Percentiles rank a stretch among this genome's conserved stretches.
These are phyloP conservation scores for Ceratobasidium sp. DNA, from an alignment of 1,284 basidiomycete species.

Conservation along the genomic window DNA sequence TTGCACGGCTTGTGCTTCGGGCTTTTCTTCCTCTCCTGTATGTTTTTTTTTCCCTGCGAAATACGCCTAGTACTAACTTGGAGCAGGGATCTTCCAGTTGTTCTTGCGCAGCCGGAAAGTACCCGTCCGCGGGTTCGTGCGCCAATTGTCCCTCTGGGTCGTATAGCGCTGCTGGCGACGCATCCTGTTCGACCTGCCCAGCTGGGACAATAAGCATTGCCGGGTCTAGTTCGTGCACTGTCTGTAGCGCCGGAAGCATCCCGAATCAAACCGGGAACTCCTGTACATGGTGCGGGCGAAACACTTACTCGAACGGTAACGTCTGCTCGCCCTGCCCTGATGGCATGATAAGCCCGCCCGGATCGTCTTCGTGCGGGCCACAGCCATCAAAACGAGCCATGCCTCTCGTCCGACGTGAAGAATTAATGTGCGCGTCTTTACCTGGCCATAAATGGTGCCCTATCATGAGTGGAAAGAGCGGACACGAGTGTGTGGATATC, in stretches of 20 bases:
- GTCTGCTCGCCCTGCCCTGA: not conserved
- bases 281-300: not conserved
- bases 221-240: not conserved
- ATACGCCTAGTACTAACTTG: not conserved
- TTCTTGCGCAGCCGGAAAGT: constrained; percentile 8
- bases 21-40: constrained; percentile 1
- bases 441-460: not conserved
- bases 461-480: not conserved
- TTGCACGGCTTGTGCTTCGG: constrained; percentile 1
- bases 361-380: constrained; percentile 14
- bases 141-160: constrained; percentile 9
- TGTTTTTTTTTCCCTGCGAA: not conserved
- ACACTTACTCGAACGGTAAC: not conserved
- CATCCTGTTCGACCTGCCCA: not conserved
- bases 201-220: not conserved
- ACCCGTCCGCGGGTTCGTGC: not conserved
- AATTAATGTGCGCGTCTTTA: not conserved
- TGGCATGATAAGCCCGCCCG: not conserved
- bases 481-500: not conserved
- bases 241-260: not conserved
- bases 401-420: not conserved
- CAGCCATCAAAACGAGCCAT: constrained; percentile 10
- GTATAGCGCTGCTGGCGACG: not conserved
- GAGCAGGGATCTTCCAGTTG: constrained; percentile 5
- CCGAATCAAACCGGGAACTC: not conserved